These are phyloP conservation scores for Posidonia australis DNA, from an alignment of 106 monocot genomes.

Conservation along the genomic window DNA sequence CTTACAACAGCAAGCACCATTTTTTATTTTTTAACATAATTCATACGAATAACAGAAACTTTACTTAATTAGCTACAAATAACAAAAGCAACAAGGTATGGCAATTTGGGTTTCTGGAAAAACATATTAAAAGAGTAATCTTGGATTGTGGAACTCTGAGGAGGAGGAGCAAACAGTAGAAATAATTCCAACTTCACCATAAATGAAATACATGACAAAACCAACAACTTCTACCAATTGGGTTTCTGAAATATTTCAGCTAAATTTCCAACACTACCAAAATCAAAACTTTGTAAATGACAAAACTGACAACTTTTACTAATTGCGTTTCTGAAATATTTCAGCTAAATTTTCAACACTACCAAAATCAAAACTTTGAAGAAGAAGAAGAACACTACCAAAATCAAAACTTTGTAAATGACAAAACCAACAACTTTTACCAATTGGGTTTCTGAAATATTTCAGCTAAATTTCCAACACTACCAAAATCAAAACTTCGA, in stretches of 20 bases:
- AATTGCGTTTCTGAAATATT: not conserved
- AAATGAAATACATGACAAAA: not conserved
- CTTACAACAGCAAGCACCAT: no score
- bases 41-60: not conserved
- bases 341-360: not conserved
- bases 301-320: not conserved
- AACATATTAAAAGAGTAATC: no score
- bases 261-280: no score
- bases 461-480: not conserved
- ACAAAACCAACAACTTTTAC: not conserved
- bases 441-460: not conserved
- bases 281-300: not conserved
- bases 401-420: not conserved
- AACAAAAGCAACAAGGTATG: not conserved
- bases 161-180: no score
- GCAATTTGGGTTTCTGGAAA: not conserved
- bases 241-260: not conserved
- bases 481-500: not conserved
- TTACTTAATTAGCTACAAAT: not conserved
- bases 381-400: not conserved
- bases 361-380: not conserved
- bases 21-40: not conserved
- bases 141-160: no score
- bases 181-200: not conserved
- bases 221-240: not conserved